phyloP scores from a whole-genome alignment of 305 asterid genomes.

The Striga hermonthica region DNA sequence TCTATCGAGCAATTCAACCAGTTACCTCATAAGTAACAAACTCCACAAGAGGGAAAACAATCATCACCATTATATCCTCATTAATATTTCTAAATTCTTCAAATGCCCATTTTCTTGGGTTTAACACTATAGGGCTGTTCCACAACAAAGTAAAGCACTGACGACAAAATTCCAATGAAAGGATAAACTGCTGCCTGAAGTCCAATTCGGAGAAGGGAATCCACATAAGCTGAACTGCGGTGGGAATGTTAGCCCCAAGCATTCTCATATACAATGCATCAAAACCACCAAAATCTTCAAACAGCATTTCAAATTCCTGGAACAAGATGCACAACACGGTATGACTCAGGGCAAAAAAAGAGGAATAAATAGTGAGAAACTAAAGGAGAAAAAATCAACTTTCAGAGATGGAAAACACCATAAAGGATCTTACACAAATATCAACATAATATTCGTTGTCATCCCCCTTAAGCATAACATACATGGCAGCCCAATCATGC shows the following conservation, averaged over 20 bases:
- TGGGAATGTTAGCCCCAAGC: constrained; percentile 78
- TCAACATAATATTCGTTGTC: constrained; percentile 82
- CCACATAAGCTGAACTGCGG: constrained; percentile 92
- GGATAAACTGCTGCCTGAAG: constrained; percentile 61
- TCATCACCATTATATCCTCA: constrained; percentile 80
- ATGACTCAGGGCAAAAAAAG: constrained; percentile 22
- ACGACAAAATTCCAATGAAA: constrained; percentile 48
- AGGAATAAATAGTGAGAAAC: background rate
- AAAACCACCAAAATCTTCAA: constrained; percentile 92
- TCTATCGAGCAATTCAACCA: constrained; percentile 30
- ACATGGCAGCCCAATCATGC: constrained; percentile 96
- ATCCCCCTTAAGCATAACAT: constrained; percentile 74
- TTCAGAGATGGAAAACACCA: constrained; percentile 26
- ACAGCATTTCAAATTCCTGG: constrained; percentile 82
- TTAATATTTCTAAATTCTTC: constrained; percentile 45
- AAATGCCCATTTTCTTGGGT: constrained; percentile 50
- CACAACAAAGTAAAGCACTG: constrained; percentile 63
- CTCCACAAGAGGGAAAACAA: constrained; percentile 84
- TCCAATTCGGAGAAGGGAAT: constrained; percentile 84
- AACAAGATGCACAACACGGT: constrained; percentile 25
- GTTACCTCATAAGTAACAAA: constrained; percentile 72
- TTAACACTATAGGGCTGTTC: constrained; percentile 46
- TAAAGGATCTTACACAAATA: constrained; percentile 54
- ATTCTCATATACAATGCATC: constrained; percentile 88
- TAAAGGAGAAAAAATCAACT: constrained; percentile 8